Base-by-base conservation (phyloP, 164 flowering plant species). In the Macadamia integrifolia region DNA sequence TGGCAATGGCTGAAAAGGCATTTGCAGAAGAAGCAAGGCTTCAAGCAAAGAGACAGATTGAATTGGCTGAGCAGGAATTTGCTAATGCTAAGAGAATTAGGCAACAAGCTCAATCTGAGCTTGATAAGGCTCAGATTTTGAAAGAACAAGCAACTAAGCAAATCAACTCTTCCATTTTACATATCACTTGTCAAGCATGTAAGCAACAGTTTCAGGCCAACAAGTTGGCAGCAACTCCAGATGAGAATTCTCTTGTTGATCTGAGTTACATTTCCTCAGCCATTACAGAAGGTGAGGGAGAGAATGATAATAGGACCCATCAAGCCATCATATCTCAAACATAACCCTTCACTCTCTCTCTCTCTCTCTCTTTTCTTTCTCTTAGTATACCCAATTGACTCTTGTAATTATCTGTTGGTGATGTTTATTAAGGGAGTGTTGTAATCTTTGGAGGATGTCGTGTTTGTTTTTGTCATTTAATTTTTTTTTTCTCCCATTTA, bases 151-250 rank as follows among this genome's bases (percentile, higher is more conserved):
- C 98, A 29, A 76, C 77, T 0, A 80, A 86, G 74, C 81, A 85
- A 69, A 81, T 93, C 57, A 88, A 85, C 68, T 77, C 93, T 17
- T 80, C 88, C 5, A 75, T 89, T n/a, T 72, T 85, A 6, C 82
- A 84, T 62, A 83, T 93, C 78, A 93, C 97, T 65, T 90, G 98
- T 69, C 93, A 87, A 35, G 64, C 87, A 56, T 93, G 98, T 68
- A 85, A 87, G 76, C 83, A 82, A 14, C 85, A 79, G 64, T 90
- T 89, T 59, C 88, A 80, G 50, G 65, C 83, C 0, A 53, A 71
- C 40, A 35, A 72, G 0, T 53, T 77, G 1, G 49, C 74, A n/a
- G 71, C 74, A 6, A 75, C 73, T 13, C 71, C 75, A 2, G 79
- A 79, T 30, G 81, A 83, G 69, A 80, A 78, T 66, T 86, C 87